Percentiles rank a stretch among this genome's conserved stretches.
These are phyloP conservation scores for Melampsora occidentalis DNA, from an alignment of 1,284 basidiomycete genomes.

Conservation along the genomic window DNA sequence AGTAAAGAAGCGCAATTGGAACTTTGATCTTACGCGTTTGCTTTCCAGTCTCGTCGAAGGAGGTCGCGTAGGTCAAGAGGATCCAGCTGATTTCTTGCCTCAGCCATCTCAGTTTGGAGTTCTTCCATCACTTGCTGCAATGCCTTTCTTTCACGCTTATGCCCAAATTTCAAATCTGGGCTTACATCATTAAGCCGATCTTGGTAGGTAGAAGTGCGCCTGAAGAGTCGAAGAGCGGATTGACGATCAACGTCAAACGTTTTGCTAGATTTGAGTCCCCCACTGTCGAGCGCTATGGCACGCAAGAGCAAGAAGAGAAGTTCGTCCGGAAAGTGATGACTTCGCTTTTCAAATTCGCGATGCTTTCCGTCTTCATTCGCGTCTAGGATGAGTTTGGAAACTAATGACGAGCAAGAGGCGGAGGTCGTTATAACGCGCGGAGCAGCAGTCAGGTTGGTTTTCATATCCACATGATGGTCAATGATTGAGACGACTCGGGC, in stretches of 20 bases:
- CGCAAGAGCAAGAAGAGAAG: conserved; percentile 47
- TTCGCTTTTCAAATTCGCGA: conserved; percentile 14
- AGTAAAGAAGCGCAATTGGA: neutral
- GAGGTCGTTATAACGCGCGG: conserved; percentile 51
- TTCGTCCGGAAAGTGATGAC: conserved; percentile 45
- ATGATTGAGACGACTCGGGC: conserved; percentile 50
- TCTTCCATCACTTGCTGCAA: conserved; percentile 48
- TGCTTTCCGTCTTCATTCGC: conserved; percentile 45
- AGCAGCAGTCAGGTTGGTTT: conserved; percentile 48
- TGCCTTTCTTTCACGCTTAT: conserved; percentile 15
- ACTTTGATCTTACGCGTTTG: conserved; percentile 46
- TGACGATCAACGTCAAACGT: conserved; percentile 43
- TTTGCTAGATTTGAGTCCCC: conserved; percentile 44
- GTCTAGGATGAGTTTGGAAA: conserved; percentile 50
- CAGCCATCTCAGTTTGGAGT: conserved; percentile 49
- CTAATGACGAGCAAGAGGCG: conserved; percentile 52
- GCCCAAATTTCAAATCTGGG: neutral
- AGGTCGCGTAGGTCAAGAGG: conserved; percentile 51
- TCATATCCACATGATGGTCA: conserved; percentile 54
- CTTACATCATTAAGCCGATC: neutral
- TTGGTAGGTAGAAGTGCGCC: neutral
- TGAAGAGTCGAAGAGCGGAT: conserved; percentile 44
- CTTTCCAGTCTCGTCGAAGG: conserved; percentile 54
- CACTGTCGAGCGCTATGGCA: conserved; percentile 48
- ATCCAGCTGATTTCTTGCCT: conserved; percentile 51